Conservation (phyloP, 2,329 filamentous ascomycete genomes). For the Fusarium poae region DNA sequence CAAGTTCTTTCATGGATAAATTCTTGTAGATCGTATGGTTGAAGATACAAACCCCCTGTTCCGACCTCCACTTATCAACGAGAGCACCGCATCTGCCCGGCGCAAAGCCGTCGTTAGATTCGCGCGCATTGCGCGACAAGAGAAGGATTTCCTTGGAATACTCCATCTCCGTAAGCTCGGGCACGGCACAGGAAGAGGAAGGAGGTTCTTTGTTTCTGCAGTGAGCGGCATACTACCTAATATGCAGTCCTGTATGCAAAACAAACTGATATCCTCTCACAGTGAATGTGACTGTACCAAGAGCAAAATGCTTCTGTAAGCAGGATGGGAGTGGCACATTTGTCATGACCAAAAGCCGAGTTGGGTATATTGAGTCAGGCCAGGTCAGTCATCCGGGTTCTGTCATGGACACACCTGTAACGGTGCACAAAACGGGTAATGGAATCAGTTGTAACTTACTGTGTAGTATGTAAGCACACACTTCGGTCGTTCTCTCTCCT, state of each 20-base stretch:
- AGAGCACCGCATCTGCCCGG: conserved; percentile 42
- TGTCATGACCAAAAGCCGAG: conserved; percentile 24
- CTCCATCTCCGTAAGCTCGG: conserved; percentile 6
- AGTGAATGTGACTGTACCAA: neutral
- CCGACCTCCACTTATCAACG: conserved; percentile 34
- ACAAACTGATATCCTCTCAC: neutral
- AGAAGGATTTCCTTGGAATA: neutral
- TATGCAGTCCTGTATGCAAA: conserved; percentile 1
- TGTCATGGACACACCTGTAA: conserved; percentile 11
- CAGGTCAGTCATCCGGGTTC: neutral
- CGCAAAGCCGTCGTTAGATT: conserved; percentile 22
- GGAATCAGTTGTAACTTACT: conserved; percentile 6
- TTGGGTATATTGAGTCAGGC: neutral
- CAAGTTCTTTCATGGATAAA: conserved; percentile 11
- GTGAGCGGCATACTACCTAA: conserved; percentile 7
- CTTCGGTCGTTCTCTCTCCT: conserved; percentile 18
- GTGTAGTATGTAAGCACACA: conserved; percentile 17
- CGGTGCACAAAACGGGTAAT: conserved; percentile 4
- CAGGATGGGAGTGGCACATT: conserved; percentile 22
- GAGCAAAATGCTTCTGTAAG: conserved; percentile 23
- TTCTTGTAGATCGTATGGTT: conserved; percentile 17
- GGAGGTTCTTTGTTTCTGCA: conserved; percentile 20
- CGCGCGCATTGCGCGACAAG: conserved; percentile 10
- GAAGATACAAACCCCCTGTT: conserved; percentile 24
- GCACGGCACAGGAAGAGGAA: neutral